Conservation (phyloP, 306 rosid species). For the Alnus glutinosa region DNA sequence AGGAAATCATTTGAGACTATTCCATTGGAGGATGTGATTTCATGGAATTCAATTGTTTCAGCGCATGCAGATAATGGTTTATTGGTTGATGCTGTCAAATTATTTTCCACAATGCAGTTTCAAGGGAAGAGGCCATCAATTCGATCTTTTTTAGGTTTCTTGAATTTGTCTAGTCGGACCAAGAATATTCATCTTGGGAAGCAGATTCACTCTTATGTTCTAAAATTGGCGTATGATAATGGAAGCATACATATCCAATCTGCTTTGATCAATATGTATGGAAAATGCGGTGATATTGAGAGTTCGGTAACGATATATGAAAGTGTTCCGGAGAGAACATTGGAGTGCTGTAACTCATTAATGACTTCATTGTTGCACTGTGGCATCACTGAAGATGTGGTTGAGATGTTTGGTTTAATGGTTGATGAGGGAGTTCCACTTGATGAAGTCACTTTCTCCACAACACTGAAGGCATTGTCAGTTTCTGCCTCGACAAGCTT, state of each 20-base stretch:
- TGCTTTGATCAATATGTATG: slow-evolving; percentile 82
- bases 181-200: slow-evolving; percentile 51
- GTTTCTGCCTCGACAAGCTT: slow-evolving; percentile 50
- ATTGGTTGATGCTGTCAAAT: slow-evolving; percentile 44
- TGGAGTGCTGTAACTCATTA: slow-evolving; percentile 78
- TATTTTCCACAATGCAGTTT: slow-evolving; percentile 56
- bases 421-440: slow-evolving; percentile 61
- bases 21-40: slow-evolving; percentile 59
- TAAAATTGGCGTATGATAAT: slow-evolving; percentile 59
- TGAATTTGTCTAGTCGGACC: slow-evolving; percentile 64
- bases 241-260: slow-evolving; percentile 66
- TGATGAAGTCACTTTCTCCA: slow-evolving; percentile 72
- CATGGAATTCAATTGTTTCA: slow-evolving; percentile 83
- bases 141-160: slow-evolving; percentile 54
- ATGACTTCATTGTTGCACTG: slow-evolving; percentile 76
- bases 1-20: slow-evolving; percentile 60
- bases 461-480: slow-evolving; percentile 65
- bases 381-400: slow-evolving; percentile 59
- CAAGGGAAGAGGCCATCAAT: slow-evolving; percentile 72
- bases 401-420: slow-evolving; percentile 81
- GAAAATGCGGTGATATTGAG: slow-evolving; percentile 68
- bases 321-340: slow-evolving; percentile 40
- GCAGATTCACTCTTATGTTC: slow-evolving; percentile 62
- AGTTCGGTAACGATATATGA: slow-evolving; percentile 65
- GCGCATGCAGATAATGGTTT: slow-evolving; percentile 48